Percentiles rank a stretch among this genome's conserved stretches.
Conservation (phyloP, 768 basidiomycete species). For the Scleroderma citrinum region DNA sequence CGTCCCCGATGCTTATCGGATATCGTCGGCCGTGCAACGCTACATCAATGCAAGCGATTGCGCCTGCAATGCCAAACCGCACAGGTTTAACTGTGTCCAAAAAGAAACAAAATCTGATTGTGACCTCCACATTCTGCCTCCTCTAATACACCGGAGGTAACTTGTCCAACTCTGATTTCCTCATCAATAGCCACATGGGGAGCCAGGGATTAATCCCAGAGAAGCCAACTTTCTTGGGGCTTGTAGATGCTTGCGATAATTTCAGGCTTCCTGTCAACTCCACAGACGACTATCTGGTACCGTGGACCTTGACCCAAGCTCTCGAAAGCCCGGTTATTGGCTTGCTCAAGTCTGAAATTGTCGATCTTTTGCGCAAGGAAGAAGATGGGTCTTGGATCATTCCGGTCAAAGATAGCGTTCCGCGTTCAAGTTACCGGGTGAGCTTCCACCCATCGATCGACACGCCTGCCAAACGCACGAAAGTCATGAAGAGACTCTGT, state of each 20-base stretch:
- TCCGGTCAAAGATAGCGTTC: slow-evolving; percentile 22
- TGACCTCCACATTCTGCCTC: too few species aligned
- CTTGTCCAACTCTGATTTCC: too few species aligned
- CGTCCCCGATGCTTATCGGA: too few species aligned
- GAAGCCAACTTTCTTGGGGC: slow-evolving; percentile 46
- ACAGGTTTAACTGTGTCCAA: too few species aligned
- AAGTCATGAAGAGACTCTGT: slow-evolving; percentile 58
- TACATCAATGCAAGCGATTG: too few species aligned
- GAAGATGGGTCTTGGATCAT: slow-evolving; percentile 39
- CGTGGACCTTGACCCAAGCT: slow-evolving; percentile 50
- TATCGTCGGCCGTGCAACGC: too few species aligned
- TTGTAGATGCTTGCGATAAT: slow-evolving; percentile 72
- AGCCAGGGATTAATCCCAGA: not conserved
- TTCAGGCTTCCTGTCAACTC: slow-evolving; percentile 35
- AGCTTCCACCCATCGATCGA: slow-evolving; percentile 48
- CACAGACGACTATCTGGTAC: slow-evolving; percentile 40
- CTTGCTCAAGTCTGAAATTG: slow-evolving; percentile 50
- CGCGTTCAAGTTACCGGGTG: slow-evolving; percentile 25
- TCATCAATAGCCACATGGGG: too few species aligned
- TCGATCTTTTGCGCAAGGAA: slow-evolving; percentile 50
- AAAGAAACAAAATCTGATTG: too few species aligned
- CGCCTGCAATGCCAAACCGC: too few species aligned
- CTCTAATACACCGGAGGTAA: too few species aligned
- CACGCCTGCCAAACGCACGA: slow-evolving; percentile 54
- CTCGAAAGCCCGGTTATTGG: slow-evolving; percentile 52